These are phyloP conservation scores for Climacium dendroides DNA, from an alignment of 225 moss, liverwort and hornwort species.

Conservation along the genomic window DNA sequence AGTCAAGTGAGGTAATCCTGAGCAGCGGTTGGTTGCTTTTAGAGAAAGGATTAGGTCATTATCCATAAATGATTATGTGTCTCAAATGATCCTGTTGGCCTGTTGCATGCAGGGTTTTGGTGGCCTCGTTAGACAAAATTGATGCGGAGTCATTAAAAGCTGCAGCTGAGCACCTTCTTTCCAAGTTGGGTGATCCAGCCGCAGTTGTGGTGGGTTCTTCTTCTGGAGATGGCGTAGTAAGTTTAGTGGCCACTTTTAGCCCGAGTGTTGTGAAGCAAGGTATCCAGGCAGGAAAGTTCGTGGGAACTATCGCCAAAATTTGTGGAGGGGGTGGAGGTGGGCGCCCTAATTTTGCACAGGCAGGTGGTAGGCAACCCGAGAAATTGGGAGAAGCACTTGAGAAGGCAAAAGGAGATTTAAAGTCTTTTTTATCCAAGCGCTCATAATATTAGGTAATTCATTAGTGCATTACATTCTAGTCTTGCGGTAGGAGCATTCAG, in stretches of 20 bases:
- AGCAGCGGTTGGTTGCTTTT: not conserved
- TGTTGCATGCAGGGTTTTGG: constrained; percentile 52
- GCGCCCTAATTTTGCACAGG: constrained; percentile 83
- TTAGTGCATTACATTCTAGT: not conserved
- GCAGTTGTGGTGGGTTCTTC: constrained; percentile 77
- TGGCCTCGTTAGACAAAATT: constrained; percentile 50
- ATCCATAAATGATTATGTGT: too few relatives aligned
- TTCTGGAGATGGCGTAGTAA: constrained; percentile 63
- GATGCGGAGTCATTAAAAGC: constrained; percentile 69
- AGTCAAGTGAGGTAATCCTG: not conserved
- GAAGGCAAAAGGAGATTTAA: constrained; percentile 50
- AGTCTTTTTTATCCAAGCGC: constrained; percentile 24
- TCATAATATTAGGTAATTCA: not conserved
- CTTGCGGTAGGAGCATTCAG: not conserved
- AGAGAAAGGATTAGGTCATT: not conserved
- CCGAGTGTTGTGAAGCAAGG: constrained; percentile 58
- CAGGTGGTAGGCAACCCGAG: constrained; percentile 73
- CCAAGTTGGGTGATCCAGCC: constrained; percentile 70
- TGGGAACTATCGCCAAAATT: constrained; percentile 60
- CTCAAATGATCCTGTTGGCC: not conserved
- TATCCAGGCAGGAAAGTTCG: constrained; percentile 74
- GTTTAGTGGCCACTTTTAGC: constrained; percentile 70
- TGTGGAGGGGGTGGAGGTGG: constrained; percentile 90
- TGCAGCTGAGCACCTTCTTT: constrained; percentile 69
- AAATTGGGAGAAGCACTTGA: constrained; percentile 66